Percentiles rank a stretch among this genome's conserved stretches.
Conservation (phyloP, 257 asterid genomes). For the Capsicum rhomboideum region DNA sequence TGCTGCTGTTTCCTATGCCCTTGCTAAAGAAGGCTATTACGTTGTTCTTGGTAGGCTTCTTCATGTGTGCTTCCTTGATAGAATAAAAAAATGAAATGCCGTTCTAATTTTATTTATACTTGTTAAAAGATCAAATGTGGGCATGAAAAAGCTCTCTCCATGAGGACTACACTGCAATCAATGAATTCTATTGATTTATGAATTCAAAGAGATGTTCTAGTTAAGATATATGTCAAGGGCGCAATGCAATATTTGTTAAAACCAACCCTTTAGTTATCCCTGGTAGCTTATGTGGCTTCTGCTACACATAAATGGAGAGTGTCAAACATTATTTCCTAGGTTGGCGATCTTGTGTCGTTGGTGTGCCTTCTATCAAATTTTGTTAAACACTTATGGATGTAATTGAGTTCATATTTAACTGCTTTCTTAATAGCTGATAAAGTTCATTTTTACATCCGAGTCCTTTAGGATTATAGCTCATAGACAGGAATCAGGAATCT, state of each 20-base stretch:
- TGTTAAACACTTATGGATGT: background rate
- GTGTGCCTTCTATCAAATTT: background rate
- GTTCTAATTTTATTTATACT: background rate
- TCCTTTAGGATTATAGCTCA: background rate
- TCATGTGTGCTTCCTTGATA: background rate
- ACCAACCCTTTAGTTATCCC: background rate
- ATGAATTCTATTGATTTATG: background rate
- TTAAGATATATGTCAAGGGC: background rate
- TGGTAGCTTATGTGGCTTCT: background rate
- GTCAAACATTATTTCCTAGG: background rate
- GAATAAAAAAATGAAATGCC: background rate
- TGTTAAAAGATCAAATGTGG: background rate
- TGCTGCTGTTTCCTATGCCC: conserved; percentile 70
- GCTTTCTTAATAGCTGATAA: background rate
- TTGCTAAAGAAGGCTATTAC: conserved; percentile 65
- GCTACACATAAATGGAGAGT: background rate
- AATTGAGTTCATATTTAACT: background rate
- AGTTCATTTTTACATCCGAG: background rate
- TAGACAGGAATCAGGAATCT: background rate
- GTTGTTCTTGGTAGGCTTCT: conserved; percentile 62
- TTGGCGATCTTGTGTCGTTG: background rate
- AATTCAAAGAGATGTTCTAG: background rate
- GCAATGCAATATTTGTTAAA: background rate
- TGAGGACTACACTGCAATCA: background rate
- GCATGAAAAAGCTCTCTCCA: background rate